Conservation (phyloP, 139 green algal genomes). For the Picochlorum sp. region DNA sequence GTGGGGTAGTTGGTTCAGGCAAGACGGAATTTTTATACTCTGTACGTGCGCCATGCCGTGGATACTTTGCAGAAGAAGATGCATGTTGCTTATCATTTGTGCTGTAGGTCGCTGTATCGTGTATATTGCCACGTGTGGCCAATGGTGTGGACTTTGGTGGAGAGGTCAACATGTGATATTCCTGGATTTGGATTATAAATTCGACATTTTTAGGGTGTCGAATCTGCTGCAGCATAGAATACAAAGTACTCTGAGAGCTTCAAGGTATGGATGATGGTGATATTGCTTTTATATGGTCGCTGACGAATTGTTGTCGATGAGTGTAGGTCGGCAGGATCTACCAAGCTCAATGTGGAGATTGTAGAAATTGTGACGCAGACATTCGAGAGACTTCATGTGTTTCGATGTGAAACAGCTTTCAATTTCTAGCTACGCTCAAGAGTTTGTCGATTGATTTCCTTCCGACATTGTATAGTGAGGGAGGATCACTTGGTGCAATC, state of each 20-base stretch:
- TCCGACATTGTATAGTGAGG: background rate
- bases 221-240: constrained; percentile 9
- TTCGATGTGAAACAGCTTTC: background rate
- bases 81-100: background rate
- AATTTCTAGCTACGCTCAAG: background rate
- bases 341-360: too few relatives aligned
- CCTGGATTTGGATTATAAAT: constrained; percentile 32
- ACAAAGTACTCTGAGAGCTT: background rate
- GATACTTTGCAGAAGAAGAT: background rate
- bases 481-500: background rate
- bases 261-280: background rate
- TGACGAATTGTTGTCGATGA: too few relatives aligned
- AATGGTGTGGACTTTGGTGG: constrained; percentile 12
- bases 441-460: background rate
- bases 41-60: constrained; percentile 5
- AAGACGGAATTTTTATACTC: constrained; percentile 28
- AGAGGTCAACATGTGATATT: constrained; percentile 15
- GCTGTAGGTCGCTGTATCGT: constrained; percentile 13
- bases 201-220: constrained; percentile 25
- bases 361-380: background rate
- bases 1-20: constrained; percentile 5
- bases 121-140: constrained; percentile 13
- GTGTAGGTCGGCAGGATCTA: too few relatives aligned
- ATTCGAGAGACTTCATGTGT: background rate
- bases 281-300: background rate